Base-by-base conservation (phyloP, 2,329 filamentous ascomycete genomes). In the Ophiosphaerella herpotricha region DNA sequence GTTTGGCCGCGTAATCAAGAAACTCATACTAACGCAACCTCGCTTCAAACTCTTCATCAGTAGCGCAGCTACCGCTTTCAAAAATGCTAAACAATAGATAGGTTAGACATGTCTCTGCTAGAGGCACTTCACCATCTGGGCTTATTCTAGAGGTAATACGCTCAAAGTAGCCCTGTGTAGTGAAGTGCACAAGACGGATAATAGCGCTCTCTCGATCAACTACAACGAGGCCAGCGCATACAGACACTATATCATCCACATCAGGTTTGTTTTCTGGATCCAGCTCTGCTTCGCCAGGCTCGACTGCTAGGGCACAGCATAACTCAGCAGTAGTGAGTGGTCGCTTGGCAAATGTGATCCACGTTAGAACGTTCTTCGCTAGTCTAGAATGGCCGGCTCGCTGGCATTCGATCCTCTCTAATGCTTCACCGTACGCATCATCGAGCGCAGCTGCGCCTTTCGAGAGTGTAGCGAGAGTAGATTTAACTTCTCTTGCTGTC, bases 321-420 rank as follows among this genome's bases (percentile, higher is more conserved):
- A 61, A 14, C 43, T 61, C 58, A 5, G 36, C 9, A 1, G 44
- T 51, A 29, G 56, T 61, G 3, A 61, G 52, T 26, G 56, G 58
- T 36, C 54, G 33, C 34, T 49, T 43, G 3, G 52, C 58, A 29
- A 21, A 53, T 9, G 47, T 46, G 32, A 56, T 58, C 57, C 50
- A 61, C 7, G 51, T 51, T 7, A 61, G 34, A 9, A 51, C 47
- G 16, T 37, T 41, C 31, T 66, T 74, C 0, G 79, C 78, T 37
- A 78, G 62, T 0, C 68, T 48, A 14, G 32, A 32, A 5, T 68
- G 52, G 3, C 68, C 72, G 1, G 43, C 1, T 1, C 54, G 11
- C 40, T 82, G 78, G 0, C 55, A 49, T 11, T 72, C 39, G 23
- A 82, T 78, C 16, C 77, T 66, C 3, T 43, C 13, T 16, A 56